Conservation (phyloP, 495 filamentous ascomycete species). For the Hypoxylon fragiforme region DNA sequence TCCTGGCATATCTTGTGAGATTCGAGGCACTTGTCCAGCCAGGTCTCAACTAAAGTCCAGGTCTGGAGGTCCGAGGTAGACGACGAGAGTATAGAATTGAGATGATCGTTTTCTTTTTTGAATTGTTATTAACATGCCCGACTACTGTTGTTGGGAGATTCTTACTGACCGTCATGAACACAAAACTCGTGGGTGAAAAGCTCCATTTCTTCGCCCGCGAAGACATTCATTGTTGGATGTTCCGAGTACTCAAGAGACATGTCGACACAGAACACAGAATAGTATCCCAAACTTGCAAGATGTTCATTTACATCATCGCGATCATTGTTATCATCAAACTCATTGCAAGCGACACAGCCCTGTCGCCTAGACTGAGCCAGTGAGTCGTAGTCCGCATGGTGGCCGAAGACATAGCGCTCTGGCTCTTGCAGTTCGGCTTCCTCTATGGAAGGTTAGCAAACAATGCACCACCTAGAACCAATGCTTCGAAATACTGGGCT, state of each 20-base stretch:
- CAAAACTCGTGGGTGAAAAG: conserved; percentile 16
- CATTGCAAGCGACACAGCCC: conserved; percentile 23
- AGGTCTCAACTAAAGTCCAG: conserved; percentile 20
- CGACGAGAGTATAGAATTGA: conserved; percentile 18
- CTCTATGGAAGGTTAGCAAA: neutral
- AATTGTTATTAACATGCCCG: neutral
- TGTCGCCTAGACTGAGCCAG: conserved; percentile 5
- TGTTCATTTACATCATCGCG: conserved; percentile 9
- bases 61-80: conserved; percentile 22
- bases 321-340: conserved; percentile 4
- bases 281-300: conserved; percentile 17
- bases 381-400: conserved; percentile 23
- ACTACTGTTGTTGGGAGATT: neutral
- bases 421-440: conserved; percentile 9
- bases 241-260: neutral
- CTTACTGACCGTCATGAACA: conserved; percentile 18
- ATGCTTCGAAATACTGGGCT: neutral
- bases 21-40: conserved; percentile 23
- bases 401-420: conserved; percentile 30
- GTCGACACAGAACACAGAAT: conserved; percentile 21
- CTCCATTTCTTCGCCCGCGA: conserved; percentile 11
- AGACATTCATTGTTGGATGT: conserved; percentile 16
- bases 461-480: neutral
- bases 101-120: conserved; percentile 19
- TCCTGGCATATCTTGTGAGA: conserved; percentile 6